phyloP scores from a whole-genome alignment of 2,329 filamentous ascomycete species.

The Trichoderma lentiforme region DNA sequence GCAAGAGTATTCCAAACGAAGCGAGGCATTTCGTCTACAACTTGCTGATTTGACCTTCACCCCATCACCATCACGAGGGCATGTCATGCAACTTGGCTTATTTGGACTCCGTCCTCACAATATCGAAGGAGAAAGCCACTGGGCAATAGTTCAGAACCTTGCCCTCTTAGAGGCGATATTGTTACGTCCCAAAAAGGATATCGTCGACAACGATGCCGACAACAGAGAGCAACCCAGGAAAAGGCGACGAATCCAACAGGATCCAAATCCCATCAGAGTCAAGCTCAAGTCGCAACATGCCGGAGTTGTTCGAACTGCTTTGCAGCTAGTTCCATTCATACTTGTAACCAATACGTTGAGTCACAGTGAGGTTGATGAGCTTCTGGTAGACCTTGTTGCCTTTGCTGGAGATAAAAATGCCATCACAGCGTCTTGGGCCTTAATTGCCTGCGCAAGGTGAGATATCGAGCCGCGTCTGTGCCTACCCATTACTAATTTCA shows the following conservation, averaged over 20 bases:
- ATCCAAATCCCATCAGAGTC: conserved; percentile 45
- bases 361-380: conserved; percentile 49
- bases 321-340: conserved; percentile 59
- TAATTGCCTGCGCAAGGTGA: conserved; percentile 78
- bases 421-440: conserved; percentile 71
- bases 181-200: conserved; percentile 27
- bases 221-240: conserved; percentile 50
- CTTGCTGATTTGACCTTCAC: conserved; percentile 70
- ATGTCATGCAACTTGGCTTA: conserved; percentile 46
- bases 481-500: conserved; percentile 23
- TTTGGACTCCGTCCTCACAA: conserved; percentile 55
- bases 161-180: conserved; percentile 54
- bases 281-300: conserved; percentile 46
- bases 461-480: conserved; percentile 22
- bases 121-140: conserved; percentile 54
- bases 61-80: conserved; percentile 39
- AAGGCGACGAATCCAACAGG: conserved; percentile 43
- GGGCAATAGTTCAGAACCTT: conserved; percentile 58
- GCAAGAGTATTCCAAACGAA: conserved; percentile 71
- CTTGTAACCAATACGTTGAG: conserved; percentile 45
- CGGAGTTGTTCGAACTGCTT: conserved; percentile 46
- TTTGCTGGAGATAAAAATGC: conserved; percentile 68
- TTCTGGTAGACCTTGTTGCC: conserved; percentile 56
- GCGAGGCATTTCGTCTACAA: conserved; percentile 69
- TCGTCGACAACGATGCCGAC: conserved; percentile 26